Evolutionary conservation across 345 rosid genomes (phyloP), one percentile per base, ranked within the genome.

Genomic region (Lumnitzera littorea): DNA sequence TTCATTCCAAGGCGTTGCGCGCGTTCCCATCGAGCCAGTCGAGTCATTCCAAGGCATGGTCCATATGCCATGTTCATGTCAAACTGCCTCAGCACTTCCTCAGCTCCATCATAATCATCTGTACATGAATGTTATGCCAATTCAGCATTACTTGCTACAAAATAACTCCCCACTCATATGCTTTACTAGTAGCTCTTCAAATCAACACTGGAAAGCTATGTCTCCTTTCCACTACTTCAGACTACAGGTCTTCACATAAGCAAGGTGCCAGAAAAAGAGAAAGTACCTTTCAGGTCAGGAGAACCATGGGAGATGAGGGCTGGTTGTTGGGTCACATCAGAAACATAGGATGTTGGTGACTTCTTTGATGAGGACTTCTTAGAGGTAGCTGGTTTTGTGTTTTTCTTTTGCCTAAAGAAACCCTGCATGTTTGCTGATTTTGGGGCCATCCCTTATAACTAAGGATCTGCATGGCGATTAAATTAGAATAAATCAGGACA

Each of bases 31-130:
- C 96, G 78, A 46, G 55, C 87, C 53, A 78, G 51, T 61, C 96
- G 75, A 29, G 76, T 71, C 82, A 91, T 84, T 51, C 97, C 94
- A 50, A 85, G 50, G 62, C 97, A 91, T 0, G 96, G 97, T 24
- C 97, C 97, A 15, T 80, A 91, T 0, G 84, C 77, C 76, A 85
- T 84, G 83, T 84, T 76, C 91, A 91, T 80, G 76, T 91, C 96
- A 61, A 91, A 91, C 51, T 85, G 84, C 77, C 82, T 82, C 48
- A 88, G 63, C 49, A 73, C 69, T 52, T 73, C 77, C 70, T 88
- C 96, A 14, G 62, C 41, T 58, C 77, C 62, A 24, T 65, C 78
- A 48, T 66, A 71, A 57, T 69, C 87, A 36, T 67, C 96, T 91
- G 67, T 48, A 31, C 71, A 27, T 24, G 53, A 11, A 56, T 56